Base-by-base conservation (phyloP, 2,329 filamentous ascomycete species). In the Cadophora malorum region DNA sequence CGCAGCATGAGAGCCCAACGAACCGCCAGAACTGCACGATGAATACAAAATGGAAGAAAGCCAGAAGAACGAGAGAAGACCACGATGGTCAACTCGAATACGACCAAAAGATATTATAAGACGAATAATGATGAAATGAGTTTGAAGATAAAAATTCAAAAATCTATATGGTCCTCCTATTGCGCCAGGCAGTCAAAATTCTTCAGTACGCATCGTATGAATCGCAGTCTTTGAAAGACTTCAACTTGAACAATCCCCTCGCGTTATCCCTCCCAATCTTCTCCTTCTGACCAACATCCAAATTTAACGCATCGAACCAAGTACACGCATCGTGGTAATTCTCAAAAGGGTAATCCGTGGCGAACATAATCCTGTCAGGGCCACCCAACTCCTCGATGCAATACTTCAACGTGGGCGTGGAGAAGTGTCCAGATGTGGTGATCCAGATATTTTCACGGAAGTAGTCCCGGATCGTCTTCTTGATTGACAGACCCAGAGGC, bases 381-480 rank as follows among this genome's bases (percentile, higher is more conserved):
- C 52, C 52, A 8, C 84, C 81, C 33, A 87, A 77, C 70, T 85
- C 80, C 23, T 79, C 78, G 23, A 84, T 78, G 56, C 81, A 82
- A 63, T 81, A 87, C 69, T 85, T 79, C 55, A 87, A 75, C 0
- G 84, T 84, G 0, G 81, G 76, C 0, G 84, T 86, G 0, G 83
- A 86, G 71, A 87, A 88, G 73, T 87, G 83, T 0, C 85, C 86
- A 65, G 80, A 82, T 0, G 85, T 87, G 3, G 86, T 88, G 70
- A 87, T 82, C 83, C 83, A 88, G 66, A 88, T 78, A 74, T 87
- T 87, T 49, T 81, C 71, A 25, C 79, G 79, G 76, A 87, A 88
- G 76, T 87, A 88, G 21, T 87, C 81, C 72, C 79, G 76, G 67
- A 83, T 82, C 1, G 79, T 81, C 75, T 79, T 80, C 73, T 81